Percentiles rank a stretch among this genome's conserved stretches.
Evolutionary conservation across 192 early-diverging fungal species (phyloP).

Genomic region (Backusella morwellensis): DNA sequence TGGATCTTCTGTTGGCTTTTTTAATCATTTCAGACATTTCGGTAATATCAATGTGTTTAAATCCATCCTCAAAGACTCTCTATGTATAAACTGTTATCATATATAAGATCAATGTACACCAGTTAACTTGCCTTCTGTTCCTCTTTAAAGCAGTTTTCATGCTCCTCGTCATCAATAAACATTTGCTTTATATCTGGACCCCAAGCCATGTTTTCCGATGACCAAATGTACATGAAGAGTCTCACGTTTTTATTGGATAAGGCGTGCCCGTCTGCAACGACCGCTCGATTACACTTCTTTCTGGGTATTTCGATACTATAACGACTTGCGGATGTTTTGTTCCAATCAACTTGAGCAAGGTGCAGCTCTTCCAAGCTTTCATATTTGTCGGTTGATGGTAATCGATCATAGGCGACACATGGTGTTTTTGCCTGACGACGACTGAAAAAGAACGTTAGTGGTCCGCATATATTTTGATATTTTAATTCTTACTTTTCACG

Average conservation of each 20-base stretch:
- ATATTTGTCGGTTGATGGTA: constrained; percentile 6
- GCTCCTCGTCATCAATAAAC: neutral
- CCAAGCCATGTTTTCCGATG: constrained; percentile 5
- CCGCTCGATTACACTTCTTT: neutral
- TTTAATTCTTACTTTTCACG: neutral
- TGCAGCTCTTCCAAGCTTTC: constrained; percentile 7
- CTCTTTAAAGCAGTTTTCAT: neutral
- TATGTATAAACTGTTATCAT: neutral
- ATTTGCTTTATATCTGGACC: neutral
- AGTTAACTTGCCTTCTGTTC: neutral
- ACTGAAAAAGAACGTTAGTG: neutral
- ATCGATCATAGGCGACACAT: constrained; percentile 8
- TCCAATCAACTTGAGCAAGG: neutral
- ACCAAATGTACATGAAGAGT: constrained; percentile 7
- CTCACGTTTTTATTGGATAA: neutral
- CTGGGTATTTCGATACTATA: constrained; percentile 5
- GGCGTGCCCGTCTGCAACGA: neutral
- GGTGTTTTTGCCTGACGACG: neutral
- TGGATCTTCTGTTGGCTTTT: neutral
- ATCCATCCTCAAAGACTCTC: neutral
- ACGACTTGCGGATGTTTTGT: neutral
- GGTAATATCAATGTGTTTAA: constrained; percentile 18
- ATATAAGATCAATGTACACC: too few relatives aligned
- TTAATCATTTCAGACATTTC: neutral
- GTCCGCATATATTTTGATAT: too few relatives aligned